These are phyloP conservation scores for Penicillium odoratum DNA, from an alignment of 495 filamentous ascomycete genomes.

Conservation along the genomic window DNA sequence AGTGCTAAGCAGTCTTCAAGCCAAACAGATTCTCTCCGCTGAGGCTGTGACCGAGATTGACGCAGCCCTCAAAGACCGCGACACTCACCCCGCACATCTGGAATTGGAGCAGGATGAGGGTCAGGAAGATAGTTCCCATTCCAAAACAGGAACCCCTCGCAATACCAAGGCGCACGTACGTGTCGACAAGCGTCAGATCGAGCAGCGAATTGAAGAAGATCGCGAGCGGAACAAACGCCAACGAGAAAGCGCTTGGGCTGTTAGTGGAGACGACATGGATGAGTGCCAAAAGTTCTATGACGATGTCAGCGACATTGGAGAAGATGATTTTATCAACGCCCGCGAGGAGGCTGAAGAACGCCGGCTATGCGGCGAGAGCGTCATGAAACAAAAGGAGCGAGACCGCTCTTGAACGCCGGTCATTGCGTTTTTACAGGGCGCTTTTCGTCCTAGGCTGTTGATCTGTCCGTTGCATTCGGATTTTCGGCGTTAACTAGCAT, in stretches of 20 bases:
- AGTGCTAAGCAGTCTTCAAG: slow-evolving; percentile 68
- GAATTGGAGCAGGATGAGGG: slow-evolving; percentile 40
- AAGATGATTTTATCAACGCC: slow-evolving; percentile 75
- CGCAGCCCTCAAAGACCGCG: slow-evolving; percentile 73
- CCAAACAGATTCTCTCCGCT: slow-evolving; percentile 63
- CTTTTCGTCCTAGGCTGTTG: background rate
- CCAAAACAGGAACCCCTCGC: slow-evolving; percentile 34
- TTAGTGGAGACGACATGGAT: slow-evolving; percentile 57
- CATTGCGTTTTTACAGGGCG: background rate
- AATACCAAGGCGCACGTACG: slow-evolving; percentile 40
- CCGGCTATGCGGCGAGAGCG: background rate
- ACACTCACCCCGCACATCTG: slow-evolving; percentile 47
- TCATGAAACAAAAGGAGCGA: background rate
- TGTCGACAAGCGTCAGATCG: slow-evolving; percentile 82
- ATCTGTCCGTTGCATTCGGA: background rate
- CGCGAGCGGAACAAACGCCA: slow-evolving; percentile 89
- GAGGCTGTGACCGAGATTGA: slow-evolving; percentile 76
- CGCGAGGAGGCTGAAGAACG: slow-evolving; percentile 73
- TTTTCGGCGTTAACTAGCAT: background rate
- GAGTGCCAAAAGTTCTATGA: slow-evolving; percentile 74
- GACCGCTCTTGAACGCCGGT: background rate
- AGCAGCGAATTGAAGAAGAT: slow-evolving; percentile 96
- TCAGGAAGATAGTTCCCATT: slow-evolving; percentile 24
- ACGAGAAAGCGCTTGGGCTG: slow-evolving; percentile 87
- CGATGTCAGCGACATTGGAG: slow-evolving; percentile 74